phyloP scores from a whole-genome alignment of 768 basidiomycete species.

The Cystobasidium ongulense region DNA sequence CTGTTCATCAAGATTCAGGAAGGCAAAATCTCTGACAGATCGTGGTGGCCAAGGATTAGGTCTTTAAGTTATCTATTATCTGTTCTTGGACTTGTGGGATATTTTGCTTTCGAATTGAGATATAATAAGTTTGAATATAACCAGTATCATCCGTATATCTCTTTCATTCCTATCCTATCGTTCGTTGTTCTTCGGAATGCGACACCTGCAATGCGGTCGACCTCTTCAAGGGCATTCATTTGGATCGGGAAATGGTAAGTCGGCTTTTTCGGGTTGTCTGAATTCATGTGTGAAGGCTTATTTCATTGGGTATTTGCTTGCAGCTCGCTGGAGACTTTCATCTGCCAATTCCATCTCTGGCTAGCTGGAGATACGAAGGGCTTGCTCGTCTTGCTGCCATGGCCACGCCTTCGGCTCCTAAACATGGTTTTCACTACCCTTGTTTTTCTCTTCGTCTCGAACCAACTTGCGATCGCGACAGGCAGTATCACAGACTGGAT shows the following conservation, averaged over 20 bases:
- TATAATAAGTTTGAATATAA: conserved; percentile 81
- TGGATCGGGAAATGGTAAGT: conserved; percentile 64
- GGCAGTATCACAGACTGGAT: conserved; percentile 57
- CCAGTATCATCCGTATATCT: conserved; percentile 70
- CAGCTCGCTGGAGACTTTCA: conserved; percentile 74
- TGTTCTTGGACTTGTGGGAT: conserved; percentile 59
- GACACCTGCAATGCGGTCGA: conserved; percentile 61
- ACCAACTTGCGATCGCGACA: conserved; percentile 67
- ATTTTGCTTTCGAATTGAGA: conserved; percentile 73
- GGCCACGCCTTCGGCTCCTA: conserved; percentile 53
- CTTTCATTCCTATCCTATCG: conserved; percentile 67
- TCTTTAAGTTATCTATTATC: conserved; percentile 54
- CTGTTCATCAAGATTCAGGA: conserved; percentile 68
- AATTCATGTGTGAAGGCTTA: background rate
- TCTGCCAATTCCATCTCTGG: conserved; percentile 57
- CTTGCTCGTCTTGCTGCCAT: background rate
- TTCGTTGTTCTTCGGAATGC: conserved; percentile 72
- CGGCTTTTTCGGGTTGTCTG: conserved; percentile 15
- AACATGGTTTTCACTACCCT: conserved; percentile 69
- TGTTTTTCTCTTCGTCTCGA: conserved; percentile 71
- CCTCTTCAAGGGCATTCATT: conserved; percentile 60
- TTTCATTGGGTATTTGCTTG: background rate
- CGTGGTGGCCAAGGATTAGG: conserved; percentile 56
- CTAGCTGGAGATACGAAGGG: conserved; percentile 72
- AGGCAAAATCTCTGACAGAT: conserved; percentile 59